phyloP scores from a whole-genome alignment of 257 asterid species.

The Penstemon eatonii region DNA sequence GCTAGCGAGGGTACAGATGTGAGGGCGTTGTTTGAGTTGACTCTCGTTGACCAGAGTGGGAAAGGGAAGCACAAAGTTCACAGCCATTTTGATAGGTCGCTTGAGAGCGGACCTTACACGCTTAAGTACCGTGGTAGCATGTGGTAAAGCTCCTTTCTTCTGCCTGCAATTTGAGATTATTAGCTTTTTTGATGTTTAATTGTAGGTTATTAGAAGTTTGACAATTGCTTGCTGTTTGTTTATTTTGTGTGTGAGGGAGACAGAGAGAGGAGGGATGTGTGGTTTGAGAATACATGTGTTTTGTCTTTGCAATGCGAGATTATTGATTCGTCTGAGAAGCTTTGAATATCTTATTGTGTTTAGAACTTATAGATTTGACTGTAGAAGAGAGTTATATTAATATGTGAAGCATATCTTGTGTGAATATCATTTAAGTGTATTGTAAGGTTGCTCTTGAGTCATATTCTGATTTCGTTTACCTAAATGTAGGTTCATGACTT shows the following conservation, averaged over 20 bases:
- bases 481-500: too few relatives aligned
- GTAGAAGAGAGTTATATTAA: neutral
- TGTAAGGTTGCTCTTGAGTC: too few relatives aligned
- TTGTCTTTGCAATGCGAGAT: neutral
- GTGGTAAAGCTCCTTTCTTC: constrained; percentile 53
- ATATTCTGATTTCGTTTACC: too few relatives aligned
- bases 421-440: too few relatives aligned
- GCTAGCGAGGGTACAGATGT: constrained; percentile 89
- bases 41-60: constrained; percentile 86
- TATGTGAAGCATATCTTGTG: too few relatives aligned
- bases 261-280: constrained; percentile 9
- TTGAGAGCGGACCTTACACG: constrained; percentile 83
- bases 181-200: neutral
- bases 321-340: neutral
- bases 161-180: constrained; percentile 6
- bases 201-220: neutral
- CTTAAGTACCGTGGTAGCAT: constrained; percentile 77
- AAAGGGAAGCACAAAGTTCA: constrained; percentile 86
- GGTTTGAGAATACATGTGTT: neutral
- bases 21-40: constrained; percentile 82
- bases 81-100: constrained; percentile 86
- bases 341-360: neutral
- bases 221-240: neutral
- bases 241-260: constrained; percentile 10
- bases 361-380: neutral